Evolutionary conservation across 306 rosid genomes (phyloP), one percentile per base, ranked within the genome.

Genomic region (Cucumis melo): DNA sequence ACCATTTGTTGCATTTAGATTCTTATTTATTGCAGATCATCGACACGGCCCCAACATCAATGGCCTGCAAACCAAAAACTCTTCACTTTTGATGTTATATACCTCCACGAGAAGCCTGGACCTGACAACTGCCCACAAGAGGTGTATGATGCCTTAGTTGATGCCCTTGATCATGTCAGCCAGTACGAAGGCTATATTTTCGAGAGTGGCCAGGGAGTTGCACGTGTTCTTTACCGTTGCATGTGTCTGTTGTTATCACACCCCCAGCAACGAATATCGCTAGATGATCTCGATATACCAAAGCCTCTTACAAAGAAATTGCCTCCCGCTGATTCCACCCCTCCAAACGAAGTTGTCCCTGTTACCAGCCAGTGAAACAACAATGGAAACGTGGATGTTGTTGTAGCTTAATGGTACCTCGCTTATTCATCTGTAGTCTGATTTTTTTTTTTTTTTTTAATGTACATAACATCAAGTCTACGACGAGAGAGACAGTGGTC

Each of bases 51-150:
- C 0, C 88, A 84, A 34, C 91, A 94, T 79, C 94, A 91, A 57
- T 94, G 93, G 93, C 88, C 95, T 2, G 80, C 82, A 75, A 90
- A 86, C 82, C 94, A 88, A 84, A 94, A 87, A 84, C 68, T 82
- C 44, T 94, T 90, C 86, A 91, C 96, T 38, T 78, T 94, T 73
- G 99, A 94, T 88, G 97, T 94, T 51, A 78, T 92, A 77, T 94
- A 94, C 86, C 96, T 94, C 79, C 99, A 92, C 36, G 99, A 90
- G 85, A 94, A 94, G 84, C 99, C 99, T 34, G 91, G 92, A 64
- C 97, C 95, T 1, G 96, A 94, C 44, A 94, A 94, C 85, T 91
- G 97, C 80, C 99, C 97, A 51, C 97, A 91, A 88, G 89, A 82
- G 78, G 91, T 94, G 16, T 91, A 91, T 38, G 99, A 94, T 79